A percentile compares a stretch with the other conserved stretches of the same genome.
Evolutionary conservation across 1,139 yeast species (phyloP).

Genomic region (Pichia sp.): DNA sequence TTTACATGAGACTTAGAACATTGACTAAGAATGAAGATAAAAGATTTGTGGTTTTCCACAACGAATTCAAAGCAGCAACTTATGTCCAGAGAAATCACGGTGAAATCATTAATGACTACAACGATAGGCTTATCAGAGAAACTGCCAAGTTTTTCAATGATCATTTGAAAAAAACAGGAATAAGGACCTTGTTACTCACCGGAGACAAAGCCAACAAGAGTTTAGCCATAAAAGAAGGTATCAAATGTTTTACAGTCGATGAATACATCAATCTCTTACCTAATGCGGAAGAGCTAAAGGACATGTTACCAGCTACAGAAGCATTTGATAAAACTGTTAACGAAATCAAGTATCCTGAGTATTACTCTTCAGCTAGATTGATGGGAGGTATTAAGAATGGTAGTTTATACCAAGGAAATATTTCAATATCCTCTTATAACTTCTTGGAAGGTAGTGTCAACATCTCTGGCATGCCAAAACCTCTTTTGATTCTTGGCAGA

Average conservation of each 20-base stretch:
- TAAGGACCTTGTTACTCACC: conserved; percentile 60
- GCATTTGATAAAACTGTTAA: conserved; percentile 30
- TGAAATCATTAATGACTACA: conserved; percentile 83
- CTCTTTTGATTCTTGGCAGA: conserved; percentile 74
- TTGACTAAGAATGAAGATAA: conserved; percentile 74
- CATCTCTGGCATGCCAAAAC: conserved; percentile 69
- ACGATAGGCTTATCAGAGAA: conserved; percentile 83
- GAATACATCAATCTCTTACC: conserved; percentile 69
- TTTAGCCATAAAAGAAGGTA: conserved; percentile 48
- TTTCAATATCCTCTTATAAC: conserved; percentile 79
- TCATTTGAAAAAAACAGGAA: conserved; percentile 47
- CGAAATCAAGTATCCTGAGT: conserved; percentile 66
- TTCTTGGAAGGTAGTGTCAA: conserved; percentile 81
- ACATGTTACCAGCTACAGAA: conserved; percentile 59
- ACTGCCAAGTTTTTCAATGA: conserved; percentile 63
- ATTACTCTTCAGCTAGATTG: conserved; percentile 71
- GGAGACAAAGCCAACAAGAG: conserved; percentile 67
- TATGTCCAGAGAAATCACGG: conserved; percentile 53
- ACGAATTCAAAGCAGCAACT: conserved; percentile 77
- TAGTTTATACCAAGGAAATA: conserved; percentile 76
- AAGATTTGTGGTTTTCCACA: conserved; percentile 86
- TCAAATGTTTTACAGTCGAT: conserved; percentile 48
- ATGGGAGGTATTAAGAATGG: conserved; percentile 91
- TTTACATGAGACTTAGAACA: conserved; percentile 76
- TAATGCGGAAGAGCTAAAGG: conserved; percentile 71